phyloP scores from a whole-genome alignment of 2,329 filamentous ascomycete genomes.

The Pseudogymnoascus sp. region DNA sequence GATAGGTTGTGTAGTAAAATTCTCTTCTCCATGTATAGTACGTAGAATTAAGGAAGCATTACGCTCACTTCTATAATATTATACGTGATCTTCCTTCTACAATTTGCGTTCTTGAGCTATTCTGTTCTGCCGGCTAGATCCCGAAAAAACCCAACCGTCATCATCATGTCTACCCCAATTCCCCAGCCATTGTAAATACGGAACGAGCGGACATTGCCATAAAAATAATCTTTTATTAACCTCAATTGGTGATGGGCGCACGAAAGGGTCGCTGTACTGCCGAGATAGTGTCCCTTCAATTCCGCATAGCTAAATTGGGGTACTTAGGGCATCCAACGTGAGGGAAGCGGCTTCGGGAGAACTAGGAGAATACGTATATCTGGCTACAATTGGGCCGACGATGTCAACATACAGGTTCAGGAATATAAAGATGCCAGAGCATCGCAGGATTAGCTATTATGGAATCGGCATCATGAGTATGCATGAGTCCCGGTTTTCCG shows the following conservation, averaged over 20 bases:
- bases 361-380: slow-evolving; percentile 5
- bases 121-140: neutral
- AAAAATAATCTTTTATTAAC: neutral
- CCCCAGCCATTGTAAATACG: neutral
- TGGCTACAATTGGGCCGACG: slow-evolving; percentile 3
- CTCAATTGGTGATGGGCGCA: slow-evolving; percentile 7
- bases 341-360: slow-evolving; percentile 3
- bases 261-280: slow-evolving; percentile 3
- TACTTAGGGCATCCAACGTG: slow-evolving; percentile 8
- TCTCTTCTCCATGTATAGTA: slow-evolving; percentile 9
- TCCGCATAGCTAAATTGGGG: slow-evolving; percentile 8
- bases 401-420: neutral
- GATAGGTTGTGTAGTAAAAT: slow-evolving; percentile 9
- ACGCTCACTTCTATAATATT: slow-evolving; percentile 9
- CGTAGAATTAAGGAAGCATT: slow-evolving; percentile 9
- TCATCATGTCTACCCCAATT: neutral
- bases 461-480: neutral
- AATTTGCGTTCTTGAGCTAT: neutral
- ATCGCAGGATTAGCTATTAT: neutral
- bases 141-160: neutral
- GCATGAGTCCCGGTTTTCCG: slow-evolving; percentile 8
- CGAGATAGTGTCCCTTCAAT: neutral
- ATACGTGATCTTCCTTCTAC: slow-evolving; percentile 8
- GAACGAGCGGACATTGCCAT: neutral
- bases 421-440: neutral